A percentile compares a stretch with the other conserved stretches of the same genome.
phyloP scores from a whole-genome alignment of 2,329 filamentous ascomycete genomes.

The Zymoseptoria pseudotritici region DNA sequence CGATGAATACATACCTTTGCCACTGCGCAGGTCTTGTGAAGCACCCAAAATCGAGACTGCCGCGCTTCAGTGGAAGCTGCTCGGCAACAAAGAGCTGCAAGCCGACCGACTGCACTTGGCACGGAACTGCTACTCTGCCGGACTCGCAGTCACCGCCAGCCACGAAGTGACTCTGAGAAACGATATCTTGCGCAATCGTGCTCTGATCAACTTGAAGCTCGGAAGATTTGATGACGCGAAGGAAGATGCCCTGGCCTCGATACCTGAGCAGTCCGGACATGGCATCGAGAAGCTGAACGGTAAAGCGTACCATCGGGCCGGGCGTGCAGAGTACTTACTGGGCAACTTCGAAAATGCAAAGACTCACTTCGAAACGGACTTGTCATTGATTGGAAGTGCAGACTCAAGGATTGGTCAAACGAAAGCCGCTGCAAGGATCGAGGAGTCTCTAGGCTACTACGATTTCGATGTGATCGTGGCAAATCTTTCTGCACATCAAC shows the following conservation, averaged over 20 bases:
- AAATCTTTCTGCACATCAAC: background rate
- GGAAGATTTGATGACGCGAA: slow-evolving; percentile 1
- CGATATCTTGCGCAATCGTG: slow-evolving; percentile 7
- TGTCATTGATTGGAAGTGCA: too few species aligned
- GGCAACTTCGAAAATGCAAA: slow-evolving; percentile 7
- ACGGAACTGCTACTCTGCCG: background rate
- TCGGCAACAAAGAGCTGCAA: background rate
- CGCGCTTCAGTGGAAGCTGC: background rate
- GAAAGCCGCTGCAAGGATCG: slow-evolving; percentile 5
- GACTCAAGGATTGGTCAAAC: background rate
- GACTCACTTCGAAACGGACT: background rate
- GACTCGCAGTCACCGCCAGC: background rate
- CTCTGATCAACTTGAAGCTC: slow-evolving; percentile 3
- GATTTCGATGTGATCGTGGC: too few species aligned
- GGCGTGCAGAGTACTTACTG: slow-evolving; percentile 17
- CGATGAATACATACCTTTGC: background rate
- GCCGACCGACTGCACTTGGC: background rate
- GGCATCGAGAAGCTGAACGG: slow-evolving; percentile 1
- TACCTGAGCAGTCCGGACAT: background rate
- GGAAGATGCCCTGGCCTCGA: slow-evolving; percentile 2
- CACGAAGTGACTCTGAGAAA: background rate
- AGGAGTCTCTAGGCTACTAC: slow-evolving; percentile 2
- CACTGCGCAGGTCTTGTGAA: background rate
- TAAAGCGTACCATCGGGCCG: slow-evolving; percentile 19
- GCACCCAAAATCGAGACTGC: background rate